Evolutionary conservation across 73 alveolate species (phyloP), one percentile per base, ranked within the genome.

Genomic region (Halteria grandinella): DNA sequence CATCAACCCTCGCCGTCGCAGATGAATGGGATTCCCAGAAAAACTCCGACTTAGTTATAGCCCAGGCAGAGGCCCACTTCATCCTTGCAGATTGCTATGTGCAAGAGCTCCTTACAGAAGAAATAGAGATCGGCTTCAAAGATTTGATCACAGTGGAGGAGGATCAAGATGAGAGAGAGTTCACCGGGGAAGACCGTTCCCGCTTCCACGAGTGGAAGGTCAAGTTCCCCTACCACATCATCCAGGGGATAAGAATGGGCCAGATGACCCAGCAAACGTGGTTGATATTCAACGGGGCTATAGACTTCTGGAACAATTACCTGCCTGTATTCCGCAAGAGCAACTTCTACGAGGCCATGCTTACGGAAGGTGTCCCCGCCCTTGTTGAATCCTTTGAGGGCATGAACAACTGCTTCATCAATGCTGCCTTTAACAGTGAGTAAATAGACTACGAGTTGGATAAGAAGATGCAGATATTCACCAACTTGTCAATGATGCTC

Each of bases 241-340:
- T 88, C 43, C 89, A 89, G 48, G 99, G 99, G 37, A 93, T 92
- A 25, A 88, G 92, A 52, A 83, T 91, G 33, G 99, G 98, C 17
- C 83, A 84, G 75, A 54, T 93, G 12, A 92, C 95, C n/a, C 87
- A 94, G 50, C 95, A 97, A 75, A 87, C 97, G 48, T 96, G 98
- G 97, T 57, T 97, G 51, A 90, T 96, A 27, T 97, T 97, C 78
- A 97, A 95, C 70, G 98, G 97, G 4, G 98, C 97, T 8, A 96
- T 97, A 54, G 80, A 87, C 54, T 89, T 93, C 58, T 97, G 99
- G 99, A 94, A 97, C 73, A 95, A 87, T 75, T 96, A 91, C 33
- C 80, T 95, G 37, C 94, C 98, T n/a, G 55, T 95, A 15, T 70
- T 97, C 70, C 88, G 93, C 72, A 88, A 70, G 37, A 92, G 95